Percentiles rank a stretch among this genome's conserved stretches.
Evolutionary conservation across 768 basidiomycete species (phyloP).

Genomic region (Cystoderma amianthinum): DNA sequence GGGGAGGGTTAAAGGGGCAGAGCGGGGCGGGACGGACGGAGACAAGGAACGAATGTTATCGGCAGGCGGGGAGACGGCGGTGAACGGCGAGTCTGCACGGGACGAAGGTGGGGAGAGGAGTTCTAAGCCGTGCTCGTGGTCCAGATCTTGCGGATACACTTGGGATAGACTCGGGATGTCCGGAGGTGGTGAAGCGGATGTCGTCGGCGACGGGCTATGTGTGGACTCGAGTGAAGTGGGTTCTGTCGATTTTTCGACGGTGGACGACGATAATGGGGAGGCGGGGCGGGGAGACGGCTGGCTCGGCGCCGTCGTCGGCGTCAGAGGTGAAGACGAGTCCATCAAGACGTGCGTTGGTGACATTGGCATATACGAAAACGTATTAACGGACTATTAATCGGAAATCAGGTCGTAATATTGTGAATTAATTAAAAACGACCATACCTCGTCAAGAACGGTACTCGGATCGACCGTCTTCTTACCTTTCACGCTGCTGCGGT

Average conservation of each 20-base stretch:
- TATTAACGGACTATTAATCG: conserved; percentile 8
- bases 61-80: conserved; percentile 11
- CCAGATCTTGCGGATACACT: conserved; percentile 33
- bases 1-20: too few relatives aligned
- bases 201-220: conserved; percentile 5
- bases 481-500: conserved; percentile 26
- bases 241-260: too few relatives aligned
- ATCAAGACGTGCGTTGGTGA: conserved; percentile 41
- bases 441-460: conserved; percentile 48
- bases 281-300: background rate
- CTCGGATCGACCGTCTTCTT: conserved; percentile 13
- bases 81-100: conserved; percentile 32
- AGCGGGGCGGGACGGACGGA: too few relatives aligned
- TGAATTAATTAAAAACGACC: conserved; percentile 8
- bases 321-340: conserved; percentile 12
- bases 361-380: conserved; percentile 38
- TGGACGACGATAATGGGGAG: background rate
- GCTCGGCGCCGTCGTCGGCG: background rate
- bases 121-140: conserved; percentile 34
- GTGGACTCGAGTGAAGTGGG: conserved; percentile 3
- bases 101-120: conserved; percentile 38
- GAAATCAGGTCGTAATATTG: background rate
- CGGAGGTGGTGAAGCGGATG: conserved; percentile 10
- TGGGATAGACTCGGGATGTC: conserved; percentile 33
- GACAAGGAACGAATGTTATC: background rate